phyloP scores from a whole-genome alignment of 495 filamentous ascomycete species.

The Xylaria sp. region DNA sequence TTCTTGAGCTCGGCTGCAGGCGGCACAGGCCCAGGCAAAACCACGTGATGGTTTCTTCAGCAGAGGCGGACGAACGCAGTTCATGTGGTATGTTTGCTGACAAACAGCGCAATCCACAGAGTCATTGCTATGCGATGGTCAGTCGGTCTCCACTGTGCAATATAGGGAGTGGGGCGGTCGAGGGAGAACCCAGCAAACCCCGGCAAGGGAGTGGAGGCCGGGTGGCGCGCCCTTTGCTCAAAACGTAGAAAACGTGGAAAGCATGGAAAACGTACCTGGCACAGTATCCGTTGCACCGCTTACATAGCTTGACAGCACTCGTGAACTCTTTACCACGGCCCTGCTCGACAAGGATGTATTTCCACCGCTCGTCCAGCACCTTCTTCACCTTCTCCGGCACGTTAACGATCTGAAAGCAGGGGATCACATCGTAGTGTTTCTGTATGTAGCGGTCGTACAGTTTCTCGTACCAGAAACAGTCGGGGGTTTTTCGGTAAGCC shows the following conservation, averaged over 20 bases:
- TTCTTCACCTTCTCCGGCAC: conserved; percentile 93
- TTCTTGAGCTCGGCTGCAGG: conserved; percentile 93
- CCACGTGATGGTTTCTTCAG: conserved; percentile 97
- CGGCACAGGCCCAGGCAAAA: conserved; percentile 97
- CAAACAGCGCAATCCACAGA: conserved; percentile 98
- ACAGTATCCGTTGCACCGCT: conserved; percentile 86
- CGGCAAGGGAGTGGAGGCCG: conserved; percentile 16
- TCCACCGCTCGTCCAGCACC: conserved; percentile 94
- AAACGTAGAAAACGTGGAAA: conserved; percentile 66
- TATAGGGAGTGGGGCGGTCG: conserved; percentile 19
- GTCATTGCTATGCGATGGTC: conserved; percentile 66
- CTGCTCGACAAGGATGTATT: conserved; percentile 90
- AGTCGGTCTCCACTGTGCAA: conserved; percentile 17
- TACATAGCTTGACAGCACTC: conserved; percentile 95
- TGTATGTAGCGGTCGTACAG: conserved; percentile 98
- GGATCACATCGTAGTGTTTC: conserved; percentile 95
- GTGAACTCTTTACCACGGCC: conserved; percentile 93
- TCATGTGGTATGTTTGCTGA: conserved; percentile 96
- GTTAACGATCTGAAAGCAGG: conserved; percentile 91
- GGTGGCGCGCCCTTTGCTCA: conserved; percentile 29
- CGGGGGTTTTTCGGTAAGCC: conserved; percentile 78
- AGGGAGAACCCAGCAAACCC: conserved; percentile 16
- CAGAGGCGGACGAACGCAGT: conserved; percentile 90
- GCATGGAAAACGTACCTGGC: conserved; percentile 85
- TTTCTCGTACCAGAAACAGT: conserved; percentile 97